Evolutionary conservation across 768 basidiomycete genomes (phyloP).

Genomic region (Suillus americanus): DNA sequence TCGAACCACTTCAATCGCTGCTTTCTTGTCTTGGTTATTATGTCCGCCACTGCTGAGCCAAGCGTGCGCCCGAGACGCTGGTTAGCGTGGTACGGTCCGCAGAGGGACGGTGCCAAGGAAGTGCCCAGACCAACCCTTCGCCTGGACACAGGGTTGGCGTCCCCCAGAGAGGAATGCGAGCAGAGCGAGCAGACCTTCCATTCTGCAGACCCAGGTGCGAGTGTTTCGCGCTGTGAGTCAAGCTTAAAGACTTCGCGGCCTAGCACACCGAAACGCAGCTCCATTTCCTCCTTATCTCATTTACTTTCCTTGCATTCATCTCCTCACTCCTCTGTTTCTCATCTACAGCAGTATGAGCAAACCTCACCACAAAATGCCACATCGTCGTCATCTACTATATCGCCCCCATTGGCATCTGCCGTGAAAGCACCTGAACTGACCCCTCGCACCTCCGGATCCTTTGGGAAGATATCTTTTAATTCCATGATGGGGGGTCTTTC

Average conservation of each 20-base stretch:
- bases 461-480: constrained; percentile 63
- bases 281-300: constrained; percentile 24
- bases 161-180: constrained; percentile 15
- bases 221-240: constrained; percentile 7
- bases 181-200: constrained; percentile 7
- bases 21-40: constrained; percentile 10
- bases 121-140: constrained; percentile 2
- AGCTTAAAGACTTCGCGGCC: constrained; percentile 16
- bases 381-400: constrained; percentile 8
- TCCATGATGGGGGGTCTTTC: constrained; percentile 72
- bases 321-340: constrained; percentile 16
- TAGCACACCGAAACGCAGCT: constrained; percentile 21
- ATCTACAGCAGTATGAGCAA: constrained; percentile 21
- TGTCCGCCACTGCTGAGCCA: constrained; percentile 12
- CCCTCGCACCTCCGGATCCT: constrained; percentile 44
- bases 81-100: constrained; percentile 27
- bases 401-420: constrained; percentile 27
- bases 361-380: constrained; percentile 7
- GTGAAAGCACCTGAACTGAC: constrained; percentile 38
- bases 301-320: constrained; percentile 25
- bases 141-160: constrained; percentile 19
- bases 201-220: constrained; percentile 1
- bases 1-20: constrained; percentile 13
- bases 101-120: constrained; percentile 22
- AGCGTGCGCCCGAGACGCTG: constrained; percentile 23